A percentile compares a stretch with the other conserved stretches of the same genome.
Conservation (phyloP, 768 basidiomycete genomes). For the Dendrothele bispora region DNA sequence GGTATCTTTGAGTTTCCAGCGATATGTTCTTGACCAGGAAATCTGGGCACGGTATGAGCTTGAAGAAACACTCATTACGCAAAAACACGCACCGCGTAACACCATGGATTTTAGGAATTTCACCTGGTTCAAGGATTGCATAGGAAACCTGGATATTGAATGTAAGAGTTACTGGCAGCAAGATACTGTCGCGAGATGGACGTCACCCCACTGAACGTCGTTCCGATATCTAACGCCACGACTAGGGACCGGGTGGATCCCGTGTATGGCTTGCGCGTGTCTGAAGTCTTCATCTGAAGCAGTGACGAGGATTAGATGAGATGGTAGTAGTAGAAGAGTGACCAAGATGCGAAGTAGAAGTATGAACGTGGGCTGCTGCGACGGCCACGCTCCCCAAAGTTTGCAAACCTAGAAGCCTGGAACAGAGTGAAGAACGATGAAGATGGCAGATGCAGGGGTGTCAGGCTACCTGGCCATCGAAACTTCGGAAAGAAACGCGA, state of each 20-base stretch:
- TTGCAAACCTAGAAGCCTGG: not conserved
- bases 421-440: not conserved
- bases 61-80: not conserved
- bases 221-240: constrained; percentile 80
- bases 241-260: constrained; percentile 66
- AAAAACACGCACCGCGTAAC: constrained; percentile 61
- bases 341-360: not conserved
- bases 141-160: constrained; percentile 57
- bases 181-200: not conserved
- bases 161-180: constrained; percentile 6
- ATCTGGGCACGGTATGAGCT: constrained; percentile 40
- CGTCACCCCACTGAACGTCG: constrained; percentile 76
- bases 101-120: constrained; percentile 79
- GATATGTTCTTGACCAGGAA: constrained; percentile 84
- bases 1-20: constrained; percentile 86
- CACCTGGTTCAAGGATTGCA: constrained; percentile 78
- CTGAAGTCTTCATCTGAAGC: constrained; percentile 54
- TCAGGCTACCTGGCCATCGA: not conserved
- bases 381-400: too few species aligned
- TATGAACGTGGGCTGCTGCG: too few species aligned
- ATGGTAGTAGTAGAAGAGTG: constrained; percentile 10
- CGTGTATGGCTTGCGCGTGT: constrained; percentile 72
- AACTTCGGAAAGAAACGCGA: constrained; percentile 4
- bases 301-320: constrained; percentile 12
- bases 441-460: not conserved